Evolutionary conservation across 768 basidiomycete species (phyloP), one percentile per base, ranked within the genome.

Genomic region (Lactifluus volemus): DNA sequence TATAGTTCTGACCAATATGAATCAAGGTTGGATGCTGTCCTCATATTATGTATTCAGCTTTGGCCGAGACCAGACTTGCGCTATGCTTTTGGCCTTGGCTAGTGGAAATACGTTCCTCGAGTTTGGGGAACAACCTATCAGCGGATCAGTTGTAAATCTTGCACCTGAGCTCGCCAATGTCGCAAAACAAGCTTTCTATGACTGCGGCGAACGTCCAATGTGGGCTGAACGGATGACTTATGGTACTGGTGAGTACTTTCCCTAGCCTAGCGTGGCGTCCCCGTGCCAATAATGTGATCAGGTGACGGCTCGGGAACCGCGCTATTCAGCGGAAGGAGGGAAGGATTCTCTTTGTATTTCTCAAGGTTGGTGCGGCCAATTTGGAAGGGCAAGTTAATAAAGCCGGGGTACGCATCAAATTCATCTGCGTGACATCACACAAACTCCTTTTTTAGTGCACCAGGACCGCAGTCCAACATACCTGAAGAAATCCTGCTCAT

Each of bases 61-160:
- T 71, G 93, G 94, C 49, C 82, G 92, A 55, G 90, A 94, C 70
- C 90, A 96, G 68, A 88, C 91, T 3, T 95, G 92, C 67, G 87
- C 91, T 5, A 95, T 97, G 89, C 81, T 92, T 17, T 79, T 96
- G 14, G 88, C 86, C 11, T 79, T 98, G 58, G 90, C 92, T 0
- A 81, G 88, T 60, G 89, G 88, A 39, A 94, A 93, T 71, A 85
- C 86, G 1, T 92, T 86, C 72, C 72, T 93, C 57, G 85, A 88
- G 60, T 72, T 76, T 32, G 73, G 74, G n/a, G 81, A 82, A 52
- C 77, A 77, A 53, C 72, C 78, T 25, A 70, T 73, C 11, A 57
- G 73, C 12, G 75, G 81, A 21, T 78, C 73, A 3, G 75, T 88
- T 55, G 77, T 74, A 39, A 78, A 75, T 48, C 73, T 84, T 47